Base-by-base conservation (phyloP, 805 yeast species). In the Kluyveromyces lactis region DNA sequence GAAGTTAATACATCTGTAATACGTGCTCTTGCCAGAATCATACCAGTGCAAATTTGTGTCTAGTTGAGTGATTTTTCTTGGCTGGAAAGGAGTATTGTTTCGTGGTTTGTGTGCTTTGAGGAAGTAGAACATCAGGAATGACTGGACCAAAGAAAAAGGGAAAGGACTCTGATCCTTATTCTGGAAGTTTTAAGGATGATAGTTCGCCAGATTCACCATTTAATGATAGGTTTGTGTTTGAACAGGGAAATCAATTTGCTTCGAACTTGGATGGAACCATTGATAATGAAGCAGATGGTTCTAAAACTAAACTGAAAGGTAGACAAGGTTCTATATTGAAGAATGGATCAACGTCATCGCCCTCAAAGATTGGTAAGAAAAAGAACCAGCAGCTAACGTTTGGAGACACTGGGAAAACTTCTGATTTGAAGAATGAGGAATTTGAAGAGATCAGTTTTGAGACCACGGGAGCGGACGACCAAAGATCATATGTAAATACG, bases 171-270 rank as follows among this genome's bases (percentile, higher is more conserved):
- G 24, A 21, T 21, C 8, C 8, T 6, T 21, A 21, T 21, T 26
- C 38, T 6, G 31, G 19, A 4, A 16, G 28, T 6, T 13, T 24
- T 7, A 15, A 29, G 18, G 41, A 36, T 26, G 46, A 41, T 34
- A 44, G 42, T 13, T 40, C 49, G 10, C 46, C 50, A 28, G 26
- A 45, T 18, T 56, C 62, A 4, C 62, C 63, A 10, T 58, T 57
- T 33, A 58, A 56, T 29, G 63, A 56, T 35, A 44, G 45, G 9
- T 55, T 47, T 28, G 47, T 52, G 21, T 50, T 54, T 18, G 56
- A 53, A 32, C 38, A 49, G 12, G 41, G 37, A 9, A 41, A 29
- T 10, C 36, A 26, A 24, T 13, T 26, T 21, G 37, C 37, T 10
- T 10, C n/a, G n/a, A 6, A 24, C n/a, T 18, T n/a, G 8, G 27